Conservation (phyloP, 2,329 filamentous ascomycete genomes). For the Scedosporium dehoogii region DNA sequence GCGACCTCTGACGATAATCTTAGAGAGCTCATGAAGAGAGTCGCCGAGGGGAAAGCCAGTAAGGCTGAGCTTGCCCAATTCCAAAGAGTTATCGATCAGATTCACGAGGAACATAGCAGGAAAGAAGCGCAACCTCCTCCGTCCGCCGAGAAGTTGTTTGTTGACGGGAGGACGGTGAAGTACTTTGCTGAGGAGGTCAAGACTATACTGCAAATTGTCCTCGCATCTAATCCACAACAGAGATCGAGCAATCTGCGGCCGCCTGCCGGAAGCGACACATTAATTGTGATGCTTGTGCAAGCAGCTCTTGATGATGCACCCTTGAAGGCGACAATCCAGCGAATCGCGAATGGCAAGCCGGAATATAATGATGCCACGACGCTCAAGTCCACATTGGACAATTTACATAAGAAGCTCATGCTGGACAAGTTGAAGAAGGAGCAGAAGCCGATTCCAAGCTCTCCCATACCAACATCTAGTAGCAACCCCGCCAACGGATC, state of each 20-base stretch:
- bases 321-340: slow-evolving; percentile 37
- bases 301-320: slow-evolving; percentile 44
- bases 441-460: slow-evolving; percentile 10
- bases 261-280: slow-evolving; percentile 42
- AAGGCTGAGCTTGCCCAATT: slow-evolving; percentile 65
- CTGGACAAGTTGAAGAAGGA: slow-evolving; percentile 14
- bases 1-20: slow-evolving; percentile 64
- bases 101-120: slow-evolving; percentile 51
- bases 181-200: slow-evolving; percentile 51
- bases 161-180: slow-evolving; percentile 45
- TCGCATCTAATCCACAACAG: slow-evolving; percentile 48
- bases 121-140: slow-evolving; percentile 41
- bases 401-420: slow-evolving; percentile 21
- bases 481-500: neutral
- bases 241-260: slow-evolving; percentile 42
- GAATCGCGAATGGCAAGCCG: slow-evolving; percentile 41
- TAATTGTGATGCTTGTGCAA: slow-evolving; percentile 48
- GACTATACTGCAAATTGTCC: slow-evolving; percentile 47
- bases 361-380: slow-evolving; percentile 43
- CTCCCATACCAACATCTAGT: slow-evolving; percentile 10
- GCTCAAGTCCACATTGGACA: slow-evolving; percentile 42
- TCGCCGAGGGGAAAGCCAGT: slow-evolving; percentile 64
- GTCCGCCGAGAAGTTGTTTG: slow-evolving; percentile 42
- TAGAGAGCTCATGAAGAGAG: slow-evolving; percentile 73
- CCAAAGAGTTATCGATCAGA: slow-evolving; percentile 70